These are phyloP conservation scores for Buxus sempervirens DNA, from an alignment of 164 flowering plant species.

Conservation along the genomic window DNA sequence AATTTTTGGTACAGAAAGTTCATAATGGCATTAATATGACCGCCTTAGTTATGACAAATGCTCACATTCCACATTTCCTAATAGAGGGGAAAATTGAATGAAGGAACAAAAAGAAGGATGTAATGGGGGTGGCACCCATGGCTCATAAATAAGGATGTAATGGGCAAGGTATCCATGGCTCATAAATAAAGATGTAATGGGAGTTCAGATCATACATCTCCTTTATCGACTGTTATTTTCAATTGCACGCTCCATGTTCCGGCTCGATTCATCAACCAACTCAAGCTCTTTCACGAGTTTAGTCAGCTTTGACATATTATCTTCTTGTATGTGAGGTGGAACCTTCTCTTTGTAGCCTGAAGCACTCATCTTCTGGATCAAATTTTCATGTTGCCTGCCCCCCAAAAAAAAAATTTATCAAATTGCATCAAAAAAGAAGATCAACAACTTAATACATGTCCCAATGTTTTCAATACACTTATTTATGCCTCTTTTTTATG, in stretches of 20 bases:
- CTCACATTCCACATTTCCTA: not conserved
- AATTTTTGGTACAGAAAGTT: no score
- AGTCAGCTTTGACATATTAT: slow-evolving; percentile 45
- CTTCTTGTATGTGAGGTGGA: slow-evolving; percentile 52
- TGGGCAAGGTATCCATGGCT: not conserved
- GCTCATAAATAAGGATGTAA: not conserved
- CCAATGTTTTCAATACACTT: not conserved
- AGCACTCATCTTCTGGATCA: slow-evolving; percentile 48
- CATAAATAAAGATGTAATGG: not conserved
- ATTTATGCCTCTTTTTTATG: not conserved
- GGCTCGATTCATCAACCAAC: slow-evolving; percentile 42
- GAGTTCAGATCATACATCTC: not conserved
- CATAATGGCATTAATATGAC: not conserved
- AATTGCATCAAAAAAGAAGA: not conserved
- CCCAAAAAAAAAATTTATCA: not conserved
- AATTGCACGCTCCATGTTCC: slow-evolving; percentile 30
- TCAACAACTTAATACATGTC: not conserved
- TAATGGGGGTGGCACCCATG: not conserved
- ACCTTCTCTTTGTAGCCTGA: slow-evolving; percentile 77
- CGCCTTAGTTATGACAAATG: not conserved
- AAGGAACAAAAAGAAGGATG: not conserved
- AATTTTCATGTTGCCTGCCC: slow-evolving; percentile 65
- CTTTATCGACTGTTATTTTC: slow-evolving; percentile 9
- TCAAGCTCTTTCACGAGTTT: slow-evolving; percentile 54
- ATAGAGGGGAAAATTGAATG: not conserved